A percentile compares a stretch with the other conserved stretches of the same genome.
phyloP scores from a whole-genome alignment of 2,329 filamentous ascomycete genomes.

The Xylaria sp. region DNA sequence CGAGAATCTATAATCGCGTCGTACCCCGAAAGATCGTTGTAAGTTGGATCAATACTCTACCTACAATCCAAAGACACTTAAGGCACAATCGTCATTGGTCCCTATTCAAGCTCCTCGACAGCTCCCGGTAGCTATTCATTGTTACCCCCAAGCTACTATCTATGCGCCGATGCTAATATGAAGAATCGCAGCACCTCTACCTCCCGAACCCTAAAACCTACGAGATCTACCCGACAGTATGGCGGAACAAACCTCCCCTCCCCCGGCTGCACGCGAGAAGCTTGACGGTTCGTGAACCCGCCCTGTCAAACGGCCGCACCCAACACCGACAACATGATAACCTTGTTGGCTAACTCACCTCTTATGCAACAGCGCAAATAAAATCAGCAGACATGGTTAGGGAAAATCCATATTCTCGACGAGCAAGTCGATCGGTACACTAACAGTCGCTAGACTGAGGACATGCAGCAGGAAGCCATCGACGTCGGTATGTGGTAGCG shows the following conservation, averaged over 20 bases:
- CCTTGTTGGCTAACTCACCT: constrained; percentile 24
- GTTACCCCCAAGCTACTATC: not conserved
- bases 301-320: not conserved
- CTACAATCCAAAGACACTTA: not conserved
- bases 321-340: not conserved
- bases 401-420: not conserved
- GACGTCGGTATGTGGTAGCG: constrained; percentile 78
- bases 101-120: not conserved
- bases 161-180: not conserved
- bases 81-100: not conserved
- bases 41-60: not conserved
- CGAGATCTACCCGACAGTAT: constrained; percentile 26
- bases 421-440: constrained; percentile 16
- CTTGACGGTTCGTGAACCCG: constrained; percentile 41
- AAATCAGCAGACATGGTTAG: constrained; percentile 98
- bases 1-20: too few species aligned
- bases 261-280: constrained; percentile 39
- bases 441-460: constrained; percentile 73
- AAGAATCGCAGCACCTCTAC: not conserved
- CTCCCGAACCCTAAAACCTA: not conserved
- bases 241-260: constrained; percentile 39
- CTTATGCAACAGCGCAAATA: constrained; percentile 73
- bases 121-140: not conserved
- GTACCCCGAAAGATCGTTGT: not conserved
- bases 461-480: constrained; percentile 95